These are phyloP conservation scores for Tolypocladium cylindrosporum DNA, from an alignment of 2,329 filamentous ascomycete genomes.

Conservation along the genomic window DNA sequence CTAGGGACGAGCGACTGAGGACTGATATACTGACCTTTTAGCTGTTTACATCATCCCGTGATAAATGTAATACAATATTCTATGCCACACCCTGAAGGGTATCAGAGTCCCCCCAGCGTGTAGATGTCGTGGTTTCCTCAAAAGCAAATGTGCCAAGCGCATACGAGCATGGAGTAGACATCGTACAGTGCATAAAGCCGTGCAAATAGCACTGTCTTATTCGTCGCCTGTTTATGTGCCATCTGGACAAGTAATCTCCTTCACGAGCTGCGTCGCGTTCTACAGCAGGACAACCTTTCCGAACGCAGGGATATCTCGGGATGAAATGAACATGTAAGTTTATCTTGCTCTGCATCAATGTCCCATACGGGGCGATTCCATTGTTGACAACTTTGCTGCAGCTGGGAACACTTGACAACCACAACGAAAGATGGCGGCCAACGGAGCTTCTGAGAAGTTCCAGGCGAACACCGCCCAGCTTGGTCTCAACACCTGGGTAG, in stretches of 20 bases:
- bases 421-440: constrained; percentile 2
- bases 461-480: background rate
- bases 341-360: background rate
- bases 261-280: background rate
- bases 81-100: no score
- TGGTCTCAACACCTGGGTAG: constrained; percentile 2
- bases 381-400: background rate
- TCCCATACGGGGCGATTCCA: no score
- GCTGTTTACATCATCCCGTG: no score
- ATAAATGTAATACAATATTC: background rate
- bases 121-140: background rate
- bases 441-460: background rate
- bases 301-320: no score
- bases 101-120: background rate
- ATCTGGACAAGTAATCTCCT: background rate
- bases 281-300: background rate
- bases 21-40: no score
- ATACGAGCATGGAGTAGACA: background rate
- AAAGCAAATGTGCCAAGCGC: background rate
- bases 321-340: background rate
- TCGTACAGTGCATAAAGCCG: background rate
- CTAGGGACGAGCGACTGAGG: no score
- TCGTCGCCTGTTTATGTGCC: background rate
- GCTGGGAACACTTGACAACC: background rate
- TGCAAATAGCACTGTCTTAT: background rate